phyloP scores from a whole-genome alignment of 1,284 basidiomycete genomes.

The Bjerkandera adusta region DNA sequence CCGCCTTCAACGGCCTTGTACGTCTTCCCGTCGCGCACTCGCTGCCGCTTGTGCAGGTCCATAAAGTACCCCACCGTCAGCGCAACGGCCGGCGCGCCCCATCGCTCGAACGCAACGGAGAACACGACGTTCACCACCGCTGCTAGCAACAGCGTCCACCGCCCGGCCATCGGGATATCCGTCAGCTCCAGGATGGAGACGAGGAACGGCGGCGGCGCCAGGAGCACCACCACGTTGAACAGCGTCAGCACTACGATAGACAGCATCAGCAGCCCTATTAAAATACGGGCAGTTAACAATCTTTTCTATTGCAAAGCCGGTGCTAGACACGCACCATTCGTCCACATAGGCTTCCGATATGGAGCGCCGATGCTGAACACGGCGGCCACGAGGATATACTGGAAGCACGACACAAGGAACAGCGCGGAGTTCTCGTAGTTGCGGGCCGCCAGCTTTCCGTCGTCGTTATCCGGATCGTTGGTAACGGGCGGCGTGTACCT shows the following conservation, averaged over 20 bases:
- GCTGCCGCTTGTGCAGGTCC: constrained; percentile 43
- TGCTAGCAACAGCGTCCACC: constrained; percentile 68
- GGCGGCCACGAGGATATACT: constrained; percentile 95
- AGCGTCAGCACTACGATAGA: constrained; percentile 64
- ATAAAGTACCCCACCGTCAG: constrained; percentile 48
- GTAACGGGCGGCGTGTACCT: constrained; percentile 66
- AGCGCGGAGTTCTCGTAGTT: constrained; percentile 95
- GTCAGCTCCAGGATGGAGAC: constrained; percentile 78
- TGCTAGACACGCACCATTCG: constrained; percentile 68
- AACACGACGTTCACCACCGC: constrained; percentile 72
- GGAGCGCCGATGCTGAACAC: constrained; percentile 98
- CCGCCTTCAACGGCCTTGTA: constrained; percentile 76
- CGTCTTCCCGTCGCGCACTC: constrained; percentile 57
- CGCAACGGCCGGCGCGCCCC: constrained; percentile 65
- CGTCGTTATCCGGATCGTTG: constrained; percentile 54
- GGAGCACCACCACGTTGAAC: constrained; percentile 76
- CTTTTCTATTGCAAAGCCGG: background rate
- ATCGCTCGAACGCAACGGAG: constrained; percentile 82
- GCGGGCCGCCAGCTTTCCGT: constrained; percentile 81
- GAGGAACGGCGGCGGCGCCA: constrained; percentile 65
- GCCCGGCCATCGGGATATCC: constrained; percentile 68
- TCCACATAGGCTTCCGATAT: constrained; percentile 93
- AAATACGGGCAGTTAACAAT: constrained; percentile 14
- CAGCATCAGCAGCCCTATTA: constrained; percentile 73
- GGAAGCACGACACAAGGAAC: constrained; percentile 96